phyloP scores from a whole-genome alignment of 2,329 filamentous ascomycete genomes.

The Microdochium trichocladiopsis region DNA sequence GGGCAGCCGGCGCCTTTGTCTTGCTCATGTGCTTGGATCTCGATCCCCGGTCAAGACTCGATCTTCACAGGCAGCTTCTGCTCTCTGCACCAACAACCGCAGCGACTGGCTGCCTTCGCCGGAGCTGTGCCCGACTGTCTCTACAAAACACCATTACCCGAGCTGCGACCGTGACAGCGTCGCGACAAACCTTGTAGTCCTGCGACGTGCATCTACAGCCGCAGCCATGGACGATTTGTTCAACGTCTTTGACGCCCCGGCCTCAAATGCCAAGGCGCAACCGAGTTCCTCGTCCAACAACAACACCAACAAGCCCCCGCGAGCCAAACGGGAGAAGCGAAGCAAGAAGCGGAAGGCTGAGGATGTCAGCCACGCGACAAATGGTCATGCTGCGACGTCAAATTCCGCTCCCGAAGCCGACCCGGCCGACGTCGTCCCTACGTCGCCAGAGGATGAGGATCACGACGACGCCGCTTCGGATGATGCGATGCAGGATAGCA shows the following conservation, averaged over 20 bases:
- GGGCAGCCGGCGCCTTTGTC: background rate
- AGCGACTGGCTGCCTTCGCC: background rate
- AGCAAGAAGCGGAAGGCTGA: slow-evolving; percentile 85
- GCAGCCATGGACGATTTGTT: slow-evolving; percentile 69
- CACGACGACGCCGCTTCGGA: slow-evolving; percentile 14
- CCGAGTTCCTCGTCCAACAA: slow-evolving; percentile 13
- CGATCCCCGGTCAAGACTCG: background rate
- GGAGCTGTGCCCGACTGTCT: background rate
- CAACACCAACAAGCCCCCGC: slow-evolving; percentile 5
- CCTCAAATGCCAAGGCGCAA: slow-evolving; percentile 37
- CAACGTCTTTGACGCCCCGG: slow-evolving; percentile 69
- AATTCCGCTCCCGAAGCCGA: slow-evolving; percentile 24
- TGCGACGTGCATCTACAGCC: background rate
- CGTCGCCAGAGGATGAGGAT: slow-evolving; percentile 29
- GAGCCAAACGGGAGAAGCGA: slow-evolving; percentile 28
- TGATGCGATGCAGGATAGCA: slow-evolving; percentile 36
- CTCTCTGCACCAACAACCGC: background rate
- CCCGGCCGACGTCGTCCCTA: slow-evolving; percentile 21
- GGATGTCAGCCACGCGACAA: slow-evolving; percentile 58
- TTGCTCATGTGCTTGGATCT: background rate
- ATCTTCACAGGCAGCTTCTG: background rate
- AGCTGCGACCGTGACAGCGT: background rate
- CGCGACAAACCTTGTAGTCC: background rate
- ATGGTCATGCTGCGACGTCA: slow-evolving; percentile 20
- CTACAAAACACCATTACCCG: background rate